phyloP scores from a whole-genome alignment of 176 grass and related monocot genomes.

The Musa troglodytarum region DNA sequence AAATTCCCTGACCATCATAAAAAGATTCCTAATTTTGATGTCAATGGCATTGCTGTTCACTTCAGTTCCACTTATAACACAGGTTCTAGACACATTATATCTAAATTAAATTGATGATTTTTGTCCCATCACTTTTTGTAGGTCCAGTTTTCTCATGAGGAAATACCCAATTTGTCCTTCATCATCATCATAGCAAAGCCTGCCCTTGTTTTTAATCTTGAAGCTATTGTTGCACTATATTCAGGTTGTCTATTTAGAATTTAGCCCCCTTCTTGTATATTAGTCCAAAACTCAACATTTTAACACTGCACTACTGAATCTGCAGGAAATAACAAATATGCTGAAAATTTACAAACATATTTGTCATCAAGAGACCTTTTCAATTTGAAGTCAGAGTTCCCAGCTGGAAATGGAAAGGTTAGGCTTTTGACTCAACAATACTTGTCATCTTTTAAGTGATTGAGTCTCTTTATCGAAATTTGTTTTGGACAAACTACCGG shows the following conservation, averaged over 20 bases:
- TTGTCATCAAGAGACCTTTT: slow-evolving; percentile 55
- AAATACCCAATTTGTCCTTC: slow-evolving; percentile 45
- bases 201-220: slow-evolving; percentile 17
- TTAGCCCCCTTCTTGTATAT: background rate
- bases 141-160: slow-evolving; percentile 43
- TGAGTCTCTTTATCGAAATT: background rate
- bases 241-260: slow-evolving; percentile 21
- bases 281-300: background rate
- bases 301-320: background rate
- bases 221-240: slow-evolving; percentile 30
- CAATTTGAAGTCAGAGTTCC: slow-evolving; percentile 66
- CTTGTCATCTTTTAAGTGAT: background rate
- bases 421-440: background rate
- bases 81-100: background rate
- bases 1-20: background rate
- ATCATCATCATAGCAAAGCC: slow-evolving; percentile 45
- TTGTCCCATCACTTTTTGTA: slow-evolving; percentile 20
- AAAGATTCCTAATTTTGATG: background rate
- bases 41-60: background rate
- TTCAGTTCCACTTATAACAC: background rate
- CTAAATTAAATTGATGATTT: background rate
- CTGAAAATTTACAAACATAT: slow-evolving; percentile 53
- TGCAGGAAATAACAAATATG: slow-evolving; percentile 56
- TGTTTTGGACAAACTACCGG: background rate
- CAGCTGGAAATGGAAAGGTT: slow-evolving; percentile 72